A percentile compares a stretch with the other conserved stretches of the same genome.
phyloP scores from a whole-genome alignment of 1,284 basidiomycete species.

The Ceratobasidium sp. region DNA sequence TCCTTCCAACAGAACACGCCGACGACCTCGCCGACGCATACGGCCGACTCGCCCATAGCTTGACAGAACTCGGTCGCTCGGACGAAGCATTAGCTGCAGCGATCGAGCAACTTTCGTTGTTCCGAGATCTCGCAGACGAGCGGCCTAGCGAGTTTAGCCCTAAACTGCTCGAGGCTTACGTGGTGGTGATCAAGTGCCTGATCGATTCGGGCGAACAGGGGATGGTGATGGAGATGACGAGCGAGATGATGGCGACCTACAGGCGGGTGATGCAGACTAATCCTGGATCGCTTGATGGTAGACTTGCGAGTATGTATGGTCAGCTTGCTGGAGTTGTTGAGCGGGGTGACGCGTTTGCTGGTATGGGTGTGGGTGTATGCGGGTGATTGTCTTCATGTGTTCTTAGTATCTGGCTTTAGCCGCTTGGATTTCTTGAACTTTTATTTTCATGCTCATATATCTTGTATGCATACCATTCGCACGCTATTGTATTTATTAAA shows the following conservation, averaged over 20 bases:
- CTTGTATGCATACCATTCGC: no score
- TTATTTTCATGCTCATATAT: no score
- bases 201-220: slow-evolving; percentile 4
- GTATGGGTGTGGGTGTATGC: background rate
- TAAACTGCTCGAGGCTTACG: background rate
- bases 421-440: no score
- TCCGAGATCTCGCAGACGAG: background rate
- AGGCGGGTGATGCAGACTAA: slow-evolving; percentile 4
- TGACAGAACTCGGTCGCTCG: background rate
- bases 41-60: background rate
- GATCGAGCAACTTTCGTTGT: background rate
- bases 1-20: background rate
- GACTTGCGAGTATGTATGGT: background rate
- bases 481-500: no score
- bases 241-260: slow-evolving; percentile 1
- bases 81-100: background rate
- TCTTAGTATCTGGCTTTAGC: no score
- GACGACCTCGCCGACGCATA: slow-evolving; percentile 3
- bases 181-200: background rate
- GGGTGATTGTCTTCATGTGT: no score
- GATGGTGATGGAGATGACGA: background rate
- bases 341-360: background rate
- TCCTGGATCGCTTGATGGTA: background rate
- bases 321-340: background rate
- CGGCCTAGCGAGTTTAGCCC: background rate